Percentiles rank a stretch among this genome's conserved stretches.
Evolutionary conservation across 225 moss, liverwort and hornwort species (phyloP).

Genomic region (Anthoceros angustus): DNA sequence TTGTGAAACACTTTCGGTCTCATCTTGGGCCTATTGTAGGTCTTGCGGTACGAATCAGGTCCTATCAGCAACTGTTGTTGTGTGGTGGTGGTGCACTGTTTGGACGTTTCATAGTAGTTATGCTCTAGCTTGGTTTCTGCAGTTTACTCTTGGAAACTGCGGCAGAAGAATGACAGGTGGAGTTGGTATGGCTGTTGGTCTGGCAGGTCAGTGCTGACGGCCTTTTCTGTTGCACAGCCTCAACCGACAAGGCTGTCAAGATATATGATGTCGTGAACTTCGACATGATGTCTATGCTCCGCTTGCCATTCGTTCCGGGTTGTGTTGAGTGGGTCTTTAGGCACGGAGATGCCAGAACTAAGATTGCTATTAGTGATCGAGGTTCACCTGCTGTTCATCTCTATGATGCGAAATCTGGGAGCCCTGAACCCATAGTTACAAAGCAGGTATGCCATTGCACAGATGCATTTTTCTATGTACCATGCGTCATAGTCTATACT

Average conservation of each 20-base stretch:
- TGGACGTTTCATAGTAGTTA: not conserved
- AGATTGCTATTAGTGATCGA: constrained; percentile 76
- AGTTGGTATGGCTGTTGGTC: not conserved
- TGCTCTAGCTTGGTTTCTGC: not conserved
- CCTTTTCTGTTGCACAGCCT: constrained; percentile 86
- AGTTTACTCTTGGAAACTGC: not conserved
- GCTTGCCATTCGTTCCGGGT: constrained; percentile 52
- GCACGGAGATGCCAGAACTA: constrained; percentile 87
- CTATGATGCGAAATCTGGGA: constrained; percentile 88
- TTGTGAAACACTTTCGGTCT: constrained; percentile 97
- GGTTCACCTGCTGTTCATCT: constrained; percentile 41
- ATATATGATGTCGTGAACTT: constrained; percentile 97
- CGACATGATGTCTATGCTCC: constrained; percentile 99
- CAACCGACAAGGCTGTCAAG: constrained; percentile 71
- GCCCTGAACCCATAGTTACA: constrained; percentile 55
- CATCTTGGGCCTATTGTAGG: constrained; percentile 82
- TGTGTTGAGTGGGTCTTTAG: constrained; percentile 92
- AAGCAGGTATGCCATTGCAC: constrained; percentile 32
- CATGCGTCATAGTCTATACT: no score
- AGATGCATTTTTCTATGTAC: no score
- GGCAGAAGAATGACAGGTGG: not conserved
- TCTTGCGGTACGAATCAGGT: constrained; percentile 40
- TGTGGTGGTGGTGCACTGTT: not conserved
- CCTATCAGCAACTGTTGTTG: not conserved
- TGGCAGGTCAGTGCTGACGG: constrained; percentile 97